A percentile compares a stretch with the other conserved stretches of the same genome.
Evolutionary conservation across 164 flowering plant genomes (phyloP).

Genomic region (Sedum album): DNA sequence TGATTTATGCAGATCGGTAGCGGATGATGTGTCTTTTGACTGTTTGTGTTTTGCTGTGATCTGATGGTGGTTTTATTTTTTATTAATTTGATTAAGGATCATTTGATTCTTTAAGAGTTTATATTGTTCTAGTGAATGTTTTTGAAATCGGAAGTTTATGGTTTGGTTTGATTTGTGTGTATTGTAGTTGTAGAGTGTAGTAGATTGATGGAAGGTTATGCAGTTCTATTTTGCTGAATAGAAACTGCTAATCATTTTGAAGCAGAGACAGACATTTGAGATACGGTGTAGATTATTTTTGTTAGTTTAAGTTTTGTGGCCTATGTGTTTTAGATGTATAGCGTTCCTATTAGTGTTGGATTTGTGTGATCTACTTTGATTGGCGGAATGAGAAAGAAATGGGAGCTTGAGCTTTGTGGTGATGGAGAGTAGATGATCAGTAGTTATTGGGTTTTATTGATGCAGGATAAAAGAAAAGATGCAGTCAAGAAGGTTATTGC

Average conservation of each 20-base stretch:
- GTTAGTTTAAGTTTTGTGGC: background rate
- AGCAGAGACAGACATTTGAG: too few relatives aligned
- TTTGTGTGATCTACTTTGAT: background rate
- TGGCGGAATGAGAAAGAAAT: background rate
- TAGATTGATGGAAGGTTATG: too few relatives aligned
- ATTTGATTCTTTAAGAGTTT: too few relatives aligned
- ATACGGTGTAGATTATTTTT: too few relatives aligned
- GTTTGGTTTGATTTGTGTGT: too few relatives aligned
- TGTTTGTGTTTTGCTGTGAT: background rate
- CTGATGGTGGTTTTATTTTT: background rate
- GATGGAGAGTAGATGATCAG: background rate
- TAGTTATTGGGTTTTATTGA: background rate
- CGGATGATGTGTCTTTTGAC: background rate
- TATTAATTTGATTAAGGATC: background rate
- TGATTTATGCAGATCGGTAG: background rate
- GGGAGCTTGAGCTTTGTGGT: background rate
- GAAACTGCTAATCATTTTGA: too few relatives aligned
- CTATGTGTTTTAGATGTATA: too few relatives aligned
- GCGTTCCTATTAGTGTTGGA: too few relatives aligned
- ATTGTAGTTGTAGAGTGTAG: background rate
- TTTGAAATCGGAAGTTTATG: too few relatives aligned
- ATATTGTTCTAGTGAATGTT: too few relatives aligned
- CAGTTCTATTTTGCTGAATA: too few relatives aligned
- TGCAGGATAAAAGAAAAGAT: constrained; percentile 97
- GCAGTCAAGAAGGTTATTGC: constrained; percentile 99